Base-by-base conservation (phyloP, 495 filamentous ascomycete species). In the Aspergillus leporis region DNA sequence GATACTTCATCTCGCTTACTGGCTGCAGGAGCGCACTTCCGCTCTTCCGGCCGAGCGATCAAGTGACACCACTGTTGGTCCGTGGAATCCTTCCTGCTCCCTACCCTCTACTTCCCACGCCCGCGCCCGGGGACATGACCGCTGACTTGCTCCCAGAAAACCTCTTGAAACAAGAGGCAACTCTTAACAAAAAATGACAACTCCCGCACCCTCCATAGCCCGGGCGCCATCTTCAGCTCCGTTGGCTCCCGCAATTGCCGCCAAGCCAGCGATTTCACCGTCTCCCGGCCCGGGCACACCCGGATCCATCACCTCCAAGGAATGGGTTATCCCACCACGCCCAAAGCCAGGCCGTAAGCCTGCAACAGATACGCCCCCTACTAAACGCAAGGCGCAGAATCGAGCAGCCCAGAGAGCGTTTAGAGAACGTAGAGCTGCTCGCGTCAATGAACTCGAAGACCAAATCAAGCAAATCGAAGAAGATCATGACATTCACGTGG, bases 271-370 rank as follows among this genome's bases (percentile, higher is more conserved):
- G 13, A 69, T 71, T 34, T 71, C 76, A 47, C 70, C 75, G 23
- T 78, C 74, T 8, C 77, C 77, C 19, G 74, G 72, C 22, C 75
- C 74, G 51, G 71, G 69, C 50, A 78, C 76, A 3, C 72, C 75
- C 60, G 75, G 77, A 60, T 77, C 75, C 21, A 60, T 80, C 59
- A 94, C 90, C 40, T 88, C 81, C 60, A 92, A 85, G 72, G 89
- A 93, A 85, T 96, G 91, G 91, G 82, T 93, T 9, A 84, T 96
- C 50, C 91, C 91, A 30, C 91, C 91, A 51, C 84, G 90, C 49
- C 91, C 91, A 25, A 94, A 94, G 79, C 93, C 93, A n/a, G 93
- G 92, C 36, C 84, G 93, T 52, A 96, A 96, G 71, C 93, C 93
- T 10, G 91, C 92, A 21, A 93, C 89, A 14, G 92, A 97, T 66